Percentiles rank a stretch among this genome's conserved stretches.
Evolutionary conservation across 495 filamentous ascomycete genomes (phyloP).

Genomic region (Clavariopsis aquatica): DNA sequence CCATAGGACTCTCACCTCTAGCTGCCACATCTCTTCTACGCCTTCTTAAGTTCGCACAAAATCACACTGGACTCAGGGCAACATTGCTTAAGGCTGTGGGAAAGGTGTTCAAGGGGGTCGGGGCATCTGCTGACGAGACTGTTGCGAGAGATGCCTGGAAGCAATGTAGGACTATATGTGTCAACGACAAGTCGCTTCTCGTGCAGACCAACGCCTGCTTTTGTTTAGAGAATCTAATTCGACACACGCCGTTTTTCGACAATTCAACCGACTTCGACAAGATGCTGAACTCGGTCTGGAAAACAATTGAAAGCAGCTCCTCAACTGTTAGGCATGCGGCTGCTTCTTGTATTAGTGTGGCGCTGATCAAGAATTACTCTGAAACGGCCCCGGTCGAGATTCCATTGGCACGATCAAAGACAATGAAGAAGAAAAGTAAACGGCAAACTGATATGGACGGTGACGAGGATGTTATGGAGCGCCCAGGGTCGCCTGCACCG

Average conservation of each 20-base stretch:
- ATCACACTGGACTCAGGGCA: slow-evolving; percentile 79
- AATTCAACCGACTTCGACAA: slow-evolving; percentile 91
- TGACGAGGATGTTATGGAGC: slow-evolving; percentile 70
- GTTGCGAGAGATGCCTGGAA: slow-evolving; percentile 94
- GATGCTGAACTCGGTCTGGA: slow-evolving; percentile 75
- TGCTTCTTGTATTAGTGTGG: slow-evolving; percentile 79
- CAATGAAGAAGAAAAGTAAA: slow-evolving; percentile 76
- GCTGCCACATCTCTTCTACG: slow-evolving; percentile 71
- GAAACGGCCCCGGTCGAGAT: slow-evolving; percentile 52
- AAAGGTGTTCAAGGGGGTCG: slow-evolving; percentile 72
- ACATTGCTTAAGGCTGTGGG: slow-evolving; percentile 77
- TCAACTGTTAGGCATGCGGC: slow-evolving; percentile 77
- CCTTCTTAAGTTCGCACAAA: slow-evolving; percentile 75
- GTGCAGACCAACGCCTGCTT: slow-evolving; percentile 79
- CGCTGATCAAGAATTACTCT: slow-evolving; percentile 77
- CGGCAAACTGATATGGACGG: slow-evolving; percentile 67
- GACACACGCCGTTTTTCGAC: slow-evolving; percentile 75
- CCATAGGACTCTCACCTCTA: slow-evolving; percentile 77
- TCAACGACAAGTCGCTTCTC: slow-evolving; percentile 76
- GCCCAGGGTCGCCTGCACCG: slow-evolving; percentile 71
- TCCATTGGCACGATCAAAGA: slow-evolving; percentile 62
- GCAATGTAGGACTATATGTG: slow-evolving; percentile 73
- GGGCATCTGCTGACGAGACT: slow-evolving; percentile 75
- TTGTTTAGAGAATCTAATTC: slow-evolving; percentile 74
- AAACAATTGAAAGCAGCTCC: slow-evolving; percentile 76